phyloP scores from a whole-genome alignment of 1,139 yeast species.

The Eremothecium coryli region DNA sequence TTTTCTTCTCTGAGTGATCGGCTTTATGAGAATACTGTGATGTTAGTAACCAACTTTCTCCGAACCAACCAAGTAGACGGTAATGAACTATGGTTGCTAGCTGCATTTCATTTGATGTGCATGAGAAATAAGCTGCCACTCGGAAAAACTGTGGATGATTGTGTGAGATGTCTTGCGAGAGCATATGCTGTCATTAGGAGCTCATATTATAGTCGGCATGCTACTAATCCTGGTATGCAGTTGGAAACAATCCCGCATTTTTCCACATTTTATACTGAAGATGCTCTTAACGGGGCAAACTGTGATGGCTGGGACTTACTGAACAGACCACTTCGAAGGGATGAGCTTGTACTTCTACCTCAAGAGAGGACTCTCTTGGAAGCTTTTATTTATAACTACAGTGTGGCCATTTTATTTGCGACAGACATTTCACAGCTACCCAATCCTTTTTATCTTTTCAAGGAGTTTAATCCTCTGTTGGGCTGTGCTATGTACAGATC shows the following conservation, averaged over 20 bases:
- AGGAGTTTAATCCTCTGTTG: conserved; percentile 28
- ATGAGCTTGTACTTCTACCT: conserved; percentile 11
- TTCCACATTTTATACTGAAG: background rate
- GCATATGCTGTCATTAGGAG: conserved; percentile 26
- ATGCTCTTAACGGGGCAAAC: too few relatives aligned
- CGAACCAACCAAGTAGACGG: conserved; percentile 11
- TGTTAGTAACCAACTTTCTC: conserved; percentile 15
- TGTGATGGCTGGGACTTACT: too few relatives aligned
- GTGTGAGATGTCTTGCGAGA: conserved; percentile 28
- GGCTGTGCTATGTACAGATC: conserved; percentile 30
- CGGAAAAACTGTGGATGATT: conserved; percentile 25
- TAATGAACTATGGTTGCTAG: conserved; percentile 32
- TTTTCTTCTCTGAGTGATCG: conserved; percentile 20
- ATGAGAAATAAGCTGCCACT: conserved; percentile 32
- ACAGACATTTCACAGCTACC: conserved; percentile 29
- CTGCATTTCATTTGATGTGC: conserved; percentile 33
- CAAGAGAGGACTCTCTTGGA: conserved; percentile 33
- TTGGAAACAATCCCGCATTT: too few relatives aligned
- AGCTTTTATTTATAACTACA: conserved; percentile 34
- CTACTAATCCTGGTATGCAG: background rate
- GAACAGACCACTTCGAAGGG: background rate
- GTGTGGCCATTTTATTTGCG: conserved; percentile 28
- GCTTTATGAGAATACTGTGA: conserved; percentile 25
- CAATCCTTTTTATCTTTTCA: conserved; percentile 33
- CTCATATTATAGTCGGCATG: conserved; percentile 10